Percentiles rank a stretch among this genome's conserved stretches.
phyloP scores from a whole-genome alignment of 805 yeast species.

The Blastobotrys americana region DNA sequence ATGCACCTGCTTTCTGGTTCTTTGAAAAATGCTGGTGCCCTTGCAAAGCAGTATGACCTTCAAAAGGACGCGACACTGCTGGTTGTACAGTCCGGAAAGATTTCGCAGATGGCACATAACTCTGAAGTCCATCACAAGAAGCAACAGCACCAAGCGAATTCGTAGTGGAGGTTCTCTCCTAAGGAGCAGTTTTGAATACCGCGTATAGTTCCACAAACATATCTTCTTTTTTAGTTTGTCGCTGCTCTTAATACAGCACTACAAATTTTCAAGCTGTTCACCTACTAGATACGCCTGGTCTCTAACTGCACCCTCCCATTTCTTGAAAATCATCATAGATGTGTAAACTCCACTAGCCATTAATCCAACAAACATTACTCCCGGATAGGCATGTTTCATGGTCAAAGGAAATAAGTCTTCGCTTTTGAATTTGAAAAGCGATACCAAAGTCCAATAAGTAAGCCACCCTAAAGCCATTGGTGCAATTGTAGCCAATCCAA shows the following conservation, averaged over 20 bases:
- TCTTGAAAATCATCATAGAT: constrained; percentile 4
- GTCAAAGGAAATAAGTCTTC: too few species aligned
- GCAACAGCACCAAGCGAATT: too few species aligned
- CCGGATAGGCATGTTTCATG: constrained; percentile 14
- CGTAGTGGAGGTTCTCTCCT: too few species aligned
- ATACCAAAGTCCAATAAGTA: too few species aligned
- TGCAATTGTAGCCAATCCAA: too few species aligned
- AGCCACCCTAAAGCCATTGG: constrained; percentile 6
- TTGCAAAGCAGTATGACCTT: constrained; percentile 20
- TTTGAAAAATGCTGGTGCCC: constrained; percentile 15
- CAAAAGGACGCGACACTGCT: constrained; percentile 17
- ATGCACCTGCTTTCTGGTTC: constrained; percentile 17
- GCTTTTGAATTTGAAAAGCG: too few species aligned
- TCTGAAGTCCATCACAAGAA: neutral
- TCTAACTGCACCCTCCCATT: constrained; percentile 20
- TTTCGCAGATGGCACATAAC: neutral
- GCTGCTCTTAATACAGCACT: constrained; percentile 2
- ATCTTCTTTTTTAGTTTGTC: too few species aligned
- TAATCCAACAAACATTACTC: constrained; percentile 7
- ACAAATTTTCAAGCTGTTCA: constrained; percentile 28
- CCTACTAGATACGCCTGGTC: constrained; percentile 31
- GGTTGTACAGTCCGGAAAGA: constrained; percentile 8
- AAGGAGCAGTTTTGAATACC: too few species aligned
- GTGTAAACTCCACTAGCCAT: too few species aligned
- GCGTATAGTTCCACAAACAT: too few species aligned